A percentile compares a stretch with the other conserved stretches of the same genome.
Conservation (phyloP, 306 rosid species). For the Acacia crassicarpa region DNA sequence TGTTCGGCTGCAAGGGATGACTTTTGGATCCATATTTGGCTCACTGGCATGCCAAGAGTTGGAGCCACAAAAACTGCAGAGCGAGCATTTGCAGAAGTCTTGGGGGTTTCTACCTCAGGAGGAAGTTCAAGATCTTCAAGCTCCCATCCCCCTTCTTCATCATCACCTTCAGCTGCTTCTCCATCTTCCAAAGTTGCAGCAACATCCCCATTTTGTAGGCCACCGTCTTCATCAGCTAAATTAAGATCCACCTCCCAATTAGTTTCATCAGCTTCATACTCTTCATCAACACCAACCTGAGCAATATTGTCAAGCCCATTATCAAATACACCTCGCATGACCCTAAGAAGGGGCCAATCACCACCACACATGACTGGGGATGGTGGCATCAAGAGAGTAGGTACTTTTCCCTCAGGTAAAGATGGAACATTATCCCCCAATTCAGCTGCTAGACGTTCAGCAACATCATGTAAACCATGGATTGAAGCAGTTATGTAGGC, state of each 20-base stretch:
- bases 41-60: slow-evolving; percentile 89
- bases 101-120: slow-evolving; percentile 83
- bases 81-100: slow-evolving; percentile 56
- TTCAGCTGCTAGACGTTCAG: slow-evolving; percentile 81
- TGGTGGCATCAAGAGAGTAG: slow-evolving; percentile 83
- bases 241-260: slow-evolving; percentile 83
- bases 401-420: slow-evolving; percentile 71
- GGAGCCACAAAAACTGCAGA: slow-evolving; percentile 77
- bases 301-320: slow-evolving; percentile 65
- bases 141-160: slow-evolving; percentile 92
- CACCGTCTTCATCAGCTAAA: slow-evolving; percentile 68
- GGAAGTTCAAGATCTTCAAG: slow-evolving; percentile 92
- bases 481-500: slow-evolving; percentile 79
- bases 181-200: slow-evolving; percentile 59
- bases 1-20: slow-evolving; percentile 97
- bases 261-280: slow-evolving; percentile 68
- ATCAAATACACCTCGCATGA: slow-evolving; percentile 83
- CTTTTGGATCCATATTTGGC: slow-evolving; percentile 88
- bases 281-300: slow-evolving; percentile 58
- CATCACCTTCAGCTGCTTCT: slow-evolving; percentile 68
- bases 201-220: slow-evolving; percentile 68
- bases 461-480: slow-evolving; percentile 85
- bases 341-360: slow-evolving; percentile 97
- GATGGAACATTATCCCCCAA: slow-evolving; percentile 82
- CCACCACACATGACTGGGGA: slow-evolving; percentile 71